Evolutionary conservation across 345 rosid genomes (phyloP), one percentile per base, ranked within the genome.

Genomic region (thale cress (Arabidopsis thaliana)): DNA sequence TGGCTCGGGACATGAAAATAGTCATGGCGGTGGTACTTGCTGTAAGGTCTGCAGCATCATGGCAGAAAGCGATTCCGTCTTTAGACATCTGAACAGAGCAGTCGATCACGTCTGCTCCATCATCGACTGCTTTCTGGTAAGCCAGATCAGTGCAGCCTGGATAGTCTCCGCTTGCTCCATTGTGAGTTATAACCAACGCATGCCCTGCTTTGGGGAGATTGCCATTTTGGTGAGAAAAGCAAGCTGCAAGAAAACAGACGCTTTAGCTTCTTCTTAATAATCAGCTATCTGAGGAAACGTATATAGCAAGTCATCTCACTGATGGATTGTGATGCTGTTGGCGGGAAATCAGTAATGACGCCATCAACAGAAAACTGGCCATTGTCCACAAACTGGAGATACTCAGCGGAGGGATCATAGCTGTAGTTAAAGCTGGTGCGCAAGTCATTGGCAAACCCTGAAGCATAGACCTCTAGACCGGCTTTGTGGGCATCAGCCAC

Each of bases 161-260:
- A 76, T 88, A 86, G 42, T 74, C 72, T 11, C 97, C 98, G 56
- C 97, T 91, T 25, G 98, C 96, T 42, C 98, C 98, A 46, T 89
- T 88, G 75, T 88, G 91, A 59, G 86, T 60, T 78, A 91, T 86
- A 70, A 93, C 76, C 80, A 87, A 65, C 11, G 85, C 59, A 14
- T 71, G 56, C 46, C 74, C 94, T 68, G 59, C 20, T 67, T 38
- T 65, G 2, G 85, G 82, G 33, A 73, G 76, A 61, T 71, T 46
- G 0, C 23, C 65, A 38, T 79, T 77, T 60, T 76, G 80, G 48
- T 58, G 72, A 33, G 89, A 75, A 62, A 85, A 85, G 69, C 98
- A 93, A 37, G 78, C 97, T 93, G 93, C 84, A 82, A 11, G 46
- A 73, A 34, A 4, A 57, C 46, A 63, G 0, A 34, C 11, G 0